Percentiles rank a stretch among this genome's conserved stretches.
Conservation (phyloP, 495 filamentous ascomycete genomes). For the Hamigera avellanea region DNA sequence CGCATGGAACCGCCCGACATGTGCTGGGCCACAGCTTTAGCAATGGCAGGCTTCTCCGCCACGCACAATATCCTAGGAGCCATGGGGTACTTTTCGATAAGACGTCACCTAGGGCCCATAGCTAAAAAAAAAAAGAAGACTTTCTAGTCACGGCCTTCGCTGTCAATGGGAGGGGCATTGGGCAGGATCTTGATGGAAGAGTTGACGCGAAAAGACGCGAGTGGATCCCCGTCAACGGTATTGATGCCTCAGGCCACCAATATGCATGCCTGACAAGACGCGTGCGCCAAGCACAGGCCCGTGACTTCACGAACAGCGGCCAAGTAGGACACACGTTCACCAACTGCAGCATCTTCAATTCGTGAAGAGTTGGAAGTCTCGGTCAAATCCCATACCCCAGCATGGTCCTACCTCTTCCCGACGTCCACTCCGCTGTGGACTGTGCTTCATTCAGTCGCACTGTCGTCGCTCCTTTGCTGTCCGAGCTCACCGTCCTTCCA, state of each 20-base stretch:
- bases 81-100: too few relatives aligned
- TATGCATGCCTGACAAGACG: background rate
- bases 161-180: too few relatives aligned
- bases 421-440: constrained; percentile 53
- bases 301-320: too few relatives aligned
- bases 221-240: background rate
- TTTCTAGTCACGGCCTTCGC: too few relatives aligned
- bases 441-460: constrained; percentile 61
- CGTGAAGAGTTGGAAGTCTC: too few relatives aligned
- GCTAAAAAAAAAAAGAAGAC: too few relatives aligned
- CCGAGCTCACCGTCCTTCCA: constrained; percentile 66
- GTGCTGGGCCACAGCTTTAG: constrained; percentile 85
- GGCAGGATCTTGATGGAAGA: background rate
- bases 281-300: background rate
- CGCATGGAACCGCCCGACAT: constrained; percentile 63
- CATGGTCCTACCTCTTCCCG: constrained; percentile 57
- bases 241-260: background rate
- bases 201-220: too few relatives aligned
- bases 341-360: too few relatives aligned
- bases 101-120: too few relatives aligned
- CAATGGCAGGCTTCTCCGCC: constrained; percentile 93
- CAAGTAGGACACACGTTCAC: too few relatives aligned
- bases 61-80: constrained; percentile 64
- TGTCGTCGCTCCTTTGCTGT: constrained; percentile 57
- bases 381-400: constrained; percentile 1